Evolutionary conservation across 192 early-diverging fungal species (phyloP), one percentile per base, ranked within the genome.

Genomic region (Paraglomus occultum): DNA sequence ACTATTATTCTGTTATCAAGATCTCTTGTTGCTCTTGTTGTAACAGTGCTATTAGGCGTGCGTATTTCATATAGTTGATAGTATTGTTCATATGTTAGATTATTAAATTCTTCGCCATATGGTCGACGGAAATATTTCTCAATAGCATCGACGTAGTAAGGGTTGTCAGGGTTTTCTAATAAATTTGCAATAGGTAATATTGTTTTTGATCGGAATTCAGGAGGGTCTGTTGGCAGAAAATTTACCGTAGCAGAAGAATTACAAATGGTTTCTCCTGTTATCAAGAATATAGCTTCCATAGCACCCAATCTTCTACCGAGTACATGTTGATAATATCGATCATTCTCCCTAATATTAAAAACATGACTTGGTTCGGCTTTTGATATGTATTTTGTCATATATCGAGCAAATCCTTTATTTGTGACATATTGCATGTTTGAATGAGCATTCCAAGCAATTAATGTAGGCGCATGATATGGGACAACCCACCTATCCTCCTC

Each of bases 111-210:
- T 17, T 20, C 2, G 20, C 53, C 11, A 18, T 15, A 5, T 22
- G 51, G 65, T 14, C 51, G 10, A 5, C 43, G 8, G 14, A 45
- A 67, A 62, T 62, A 62, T 62, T 62, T 46, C 10, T 62, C 60
- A 44, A 61, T 61, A 18, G 40, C 50, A 18, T 46, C 48, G 39
- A 23, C 45, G 23, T 12, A 53, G 39, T 31, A 51, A 38, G 47
- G 22, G 9, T 55, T 20, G 39, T 64, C 46, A 12, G 47, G 1
- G 50, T 64, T 15, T 38, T 49, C 31, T 12, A 50, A 50, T 15
- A 50, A 4, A 4, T 50, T 15, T 15, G 11, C 17, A 2, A 39
- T 5, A 58, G 2, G 20, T 58, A 2, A 0, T 15, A 22, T 58
- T 5, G 2, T 31, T 31, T 7, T 58, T 14, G 12, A 11, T 8